Evolutionary conservation across 106 monocot genomes (phyloP).

Genomic region (Cymbidium sinense): DNA sequence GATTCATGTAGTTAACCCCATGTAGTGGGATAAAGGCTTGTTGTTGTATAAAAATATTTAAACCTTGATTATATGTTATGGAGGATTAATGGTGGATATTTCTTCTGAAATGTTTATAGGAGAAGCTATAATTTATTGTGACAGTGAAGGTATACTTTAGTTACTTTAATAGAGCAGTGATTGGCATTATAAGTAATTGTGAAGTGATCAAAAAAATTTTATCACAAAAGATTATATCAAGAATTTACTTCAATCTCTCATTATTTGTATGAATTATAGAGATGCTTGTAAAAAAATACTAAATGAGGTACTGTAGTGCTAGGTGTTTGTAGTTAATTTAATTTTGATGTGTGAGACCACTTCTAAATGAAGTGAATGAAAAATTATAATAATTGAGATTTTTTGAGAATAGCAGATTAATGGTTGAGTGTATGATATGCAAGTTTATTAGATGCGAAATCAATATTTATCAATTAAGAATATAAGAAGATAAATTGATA

Average conservation of each 20-base stretch:
- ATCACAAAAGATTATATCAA: neutral
- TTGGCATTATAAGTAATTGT: neutral
- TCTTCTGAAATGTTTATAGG: neutral
- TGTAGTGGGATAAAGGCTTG: too few species aligned
- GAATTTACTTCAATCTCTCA: neutral
- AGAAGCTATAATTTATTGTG: neutral
- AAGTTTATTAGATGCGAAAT: neutral
- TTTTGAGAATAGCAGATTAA: neutral
- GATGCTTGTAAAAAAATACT: neutral
- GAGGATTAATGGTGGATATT: neutral
- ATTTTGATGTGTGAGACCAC: too few species aligned
- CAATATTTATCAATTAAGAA: neutral
- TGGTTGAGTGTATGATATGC: neutral
- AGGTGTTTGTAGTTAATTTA: too few species aligned
- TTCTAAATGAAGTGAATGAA: too few species aligned
- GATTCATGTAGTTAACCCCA: too few species aligned
- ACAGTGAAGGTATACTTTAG: neutral
- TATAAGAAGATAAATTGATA: neutral
- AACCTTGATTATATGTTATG: neutral
- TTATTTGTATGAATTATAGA: neutral
- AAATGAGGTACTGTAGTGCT: too few species aligned
- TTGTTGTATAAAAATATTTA: neutral
- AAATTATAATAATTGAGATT: too few species aligned
- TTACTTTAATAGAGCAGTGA: neutral
- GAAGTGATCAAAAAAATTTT: neutral